Evolutionary conservation across 768 basidiomycete species (phyloP), one percentile per base, ranked within the genome.

Genomic region (Strobilomyces dryophilus): DNA sequence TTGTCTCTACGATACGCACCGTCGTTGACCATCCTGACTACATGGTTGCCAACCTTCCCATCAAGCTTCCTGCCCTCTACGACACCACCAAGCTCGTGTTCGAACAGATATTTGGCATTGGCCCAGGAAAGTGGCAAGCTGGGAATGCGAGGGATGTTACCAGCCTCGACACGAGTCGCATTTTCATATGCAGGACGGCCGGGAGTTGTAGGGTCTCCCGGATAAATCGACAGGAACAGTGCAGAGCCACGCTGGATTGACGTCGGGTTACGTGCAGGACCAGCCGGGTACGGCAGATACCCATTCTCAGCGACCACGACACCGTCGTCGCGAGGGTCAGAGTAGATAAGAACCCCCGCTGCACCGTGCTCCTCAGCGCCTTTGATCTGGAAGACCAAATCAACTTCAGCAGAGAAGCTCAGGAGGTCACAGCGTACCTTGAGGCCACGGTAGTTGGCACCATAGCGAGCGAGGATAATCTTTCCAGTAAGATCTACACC

Each of bases 121-220:
- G 76, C 71, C 85, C 90, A 95, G 0, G 88, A 91, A 57, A 97
- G 82, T 0, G 95, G 95, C 15, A 97, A 68, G 58, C 89, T 92
- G 1, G 89, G 89, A 57, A 92, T 92, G 11, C 61, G 68, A 4
- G 89, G 89, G 35, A 87, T 79, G 59, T 85, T 89, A 40, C 71
- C 72, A 31, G 73, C 78, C 52, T 79, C 76, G 37, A 68, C 72
- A 46, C 88, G 79, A n/a, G 86, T 85, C 40, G 82, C 81, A 64
- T 92, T 84, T 64, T 84, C 77, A 67, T 97, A 97, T 3, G 95
- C 79, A 36, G 95, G 95, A 58, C 82, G 79, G 17, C 89, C 90
- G 2, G 94, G 93, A 2, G 94, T 97, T 0, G 87, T 84, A 4
- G 93, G 92, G 61, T 90, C 88, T 11, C 85, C 84, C 12, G 82